A percentile compares a stretch with the other conserved stretches of the same genome.
These are phyloP conservation scores for Ocimum tenuiflorum DNA, from an alignment of 257 asterid genomes.

Conservation along the genomic window DNA sequence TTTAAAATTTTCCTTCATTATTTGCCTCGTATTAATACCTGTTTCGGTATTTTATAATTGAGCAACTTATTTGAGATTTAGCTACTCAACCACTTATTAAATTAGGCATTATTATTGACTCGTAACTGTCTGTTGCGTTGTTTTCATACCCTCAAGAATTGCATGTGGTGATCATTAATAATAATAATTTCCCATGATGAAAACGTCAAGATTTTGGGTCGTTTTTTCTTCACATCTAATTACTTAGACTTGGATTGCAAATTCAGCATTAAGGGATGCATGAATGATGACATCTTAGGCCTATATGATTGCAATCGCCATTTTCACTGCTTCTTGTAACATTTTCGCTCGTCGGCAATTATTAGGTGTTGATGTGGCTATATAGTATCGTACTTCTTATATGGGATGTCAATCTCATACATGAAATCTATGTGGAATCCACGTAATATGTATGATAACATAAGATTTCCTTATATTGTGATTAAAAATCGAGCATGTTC, in stretches of 20 bases:
- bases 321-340: neutral
- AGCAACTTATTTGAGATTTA: slow-evolving; percentile 8
- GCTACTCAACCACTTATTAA: slow-evolving; percentile 1
- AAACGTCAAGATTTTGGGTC: neutral
- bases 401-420: too few species aligned
- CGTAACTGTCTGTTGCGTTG: slow-evolving; percentile 7
- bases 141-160: slow-evolving; percentile 17
- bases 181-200: slow-evolving; percentile 12
- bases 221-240: neutral
- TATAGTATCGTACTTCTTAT: too few species aligned
- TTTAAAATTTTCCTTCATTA: slow-evolving; percentile 1
- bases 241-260: neutral
- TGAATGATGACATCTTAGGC: slow-evolving; percentile 6
- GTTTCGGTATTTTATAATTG: neutral
- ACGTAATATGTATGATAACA: too few species aligned
- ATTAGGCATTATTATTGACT: slow-evolving; percentile 2
- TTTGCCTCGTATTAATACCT: neutral
- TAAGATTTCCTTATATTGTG: too few species aligned
- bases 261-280: slow-evolving; percentile 13
- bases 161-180: slow-evolving; percentile 18
- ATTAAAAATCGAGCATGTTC: too few species aligned
- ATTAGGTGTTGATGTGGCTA: too few species aligned
- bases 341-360: too few species aligned
- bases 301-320: slow-evolving; percentile 10
- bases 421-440: too few species aligned